Conservation (phyloP, 2,329 filamentous ascomycete genomes). For the Metarhizium sp. region DNA sequence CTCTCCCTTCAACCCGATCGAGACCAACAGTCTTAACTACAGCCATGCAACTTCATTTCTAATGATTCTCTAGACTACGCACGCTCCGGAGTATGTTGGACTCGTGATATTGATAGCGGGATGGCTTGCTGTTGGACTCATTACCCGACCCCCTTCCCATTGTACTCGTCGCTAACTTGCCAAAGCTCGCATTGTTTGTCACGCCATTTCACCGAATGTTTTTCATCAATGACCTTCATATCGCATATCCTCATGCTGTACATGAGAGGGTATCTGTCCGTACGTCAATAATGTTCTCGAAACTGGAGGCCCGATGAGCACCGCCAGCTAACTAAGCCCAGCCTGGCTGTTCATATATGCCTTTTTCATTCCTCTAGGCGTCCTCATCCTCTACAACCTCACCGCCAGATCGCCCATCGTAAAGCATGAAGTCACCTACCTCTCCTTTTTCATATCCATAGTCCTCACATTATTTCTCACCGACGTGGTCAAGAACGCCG, state of each 20-base stretch:
- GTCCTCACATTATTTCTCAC: slow-evolving; percentile 75
- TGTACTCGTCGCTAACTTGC: slow-evolving; percentile 2
- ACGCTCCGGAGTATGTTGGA: slow-evolving; percentile 7
- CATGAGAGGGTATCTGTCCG: slow-evolving; percentile 74
- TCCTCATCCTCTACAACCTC: slow-evolving; percentile 58
- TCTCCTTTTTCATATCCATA: slow-evolving; percentile 70
- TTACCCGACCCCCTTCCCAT: not conserved
- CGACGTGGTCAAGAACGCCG: slow-evolving; percentile 82
- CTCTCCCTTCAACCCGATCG: not conserved
- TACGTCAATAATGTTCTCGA: slow-evolving; percentile 29
- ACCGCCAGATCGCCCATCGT: slow-evolving; percentile 54
- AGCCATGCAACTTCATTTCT: not conserved
- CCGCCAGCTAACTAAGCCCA: slow-evolving; percentile 15
- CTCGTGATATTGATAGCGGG: slow-evolving; percentile 3
- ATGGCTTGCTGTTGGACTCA: slow-evolving; percentile 4
- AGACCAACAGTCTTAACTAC: not conserved
- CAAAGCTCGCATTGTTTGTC: slow-evolving; percentile 30
- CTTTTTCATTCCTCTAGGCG: slow-evolving; percentile 57
- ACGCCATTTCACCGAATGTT: slow-evolving; percentile 95
- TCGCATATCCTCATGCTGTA: slow-evolving; percentile 79
- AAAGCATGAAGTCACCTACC: slow-evolving; percentile 76
- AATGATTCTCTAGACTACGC: slow-evolving; percentile 3
- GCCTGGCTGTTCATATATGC: slow-evolving; percentile 74
- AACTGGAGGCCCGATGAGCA: not conserved
- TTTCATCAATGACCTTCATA: slow-evolving; percentile 71